Base-by-base conservation (phyloP, 208 protist species). In the Porcisia hertigi region DNA sequence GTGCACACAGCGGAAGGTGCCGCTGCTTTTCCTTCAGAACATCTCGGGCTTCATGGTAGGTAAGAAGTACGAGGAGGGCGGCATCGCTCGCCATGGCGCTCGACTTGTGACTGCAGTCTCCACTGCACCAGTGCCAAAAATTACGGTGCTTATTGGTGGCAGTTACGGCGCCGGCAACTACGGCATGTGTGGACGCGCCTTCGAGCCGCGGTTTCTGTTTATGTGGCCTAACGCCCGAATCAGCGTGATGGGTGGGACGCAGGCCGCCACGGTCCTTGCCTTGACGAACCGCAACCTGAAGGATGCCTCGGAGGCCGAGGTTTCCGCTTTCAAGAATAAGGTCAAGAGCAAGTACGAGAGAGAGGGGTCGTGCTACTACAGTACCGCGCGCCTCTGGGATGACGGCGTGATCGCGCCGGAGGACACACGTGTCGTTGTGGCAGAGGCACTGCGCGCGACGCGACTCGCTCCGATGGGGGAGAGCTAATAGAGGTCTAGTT, bases 81-180 rank as follows among this genome's bases (percentile, higher is more conserved):
- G 98, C 77, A 99, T 99, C 69, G 97, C 97, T n/a, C 98, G 99
- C 80, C 83, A 99, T 86, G 98, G 98, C 18, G 97, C 98, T 0
- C 99, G 99, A 77, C 83, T 99, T 62, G 98, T 99, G 5, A 99
- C 79, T 34, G 98, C 98, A 1, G 98, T 99, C 5, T 86, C 96
- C 12, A 95, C 90, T 63, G 91, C 96, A 2, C 87, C 86, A 8
- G 98, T 99, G 53, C 97, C 98, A 36, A 99, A 99, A 84, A 91
- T 99, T 62, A 99, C 98, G 6, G 80, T 99, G 11, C 75, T 99
- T 25, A 93, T 98, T 71, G 98, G 98, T 58, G 98, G 98, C 62
- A 97, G 87, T 83, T 99, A 98, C 85, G 98, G 98, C 57, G 98
- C 98, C 4, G 98, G 98, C 67, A 99, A 99, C 81, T 99, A 99